Conservation (phyloP, 352 stramenopile species). For the Pythium apleroticum region DNA sequence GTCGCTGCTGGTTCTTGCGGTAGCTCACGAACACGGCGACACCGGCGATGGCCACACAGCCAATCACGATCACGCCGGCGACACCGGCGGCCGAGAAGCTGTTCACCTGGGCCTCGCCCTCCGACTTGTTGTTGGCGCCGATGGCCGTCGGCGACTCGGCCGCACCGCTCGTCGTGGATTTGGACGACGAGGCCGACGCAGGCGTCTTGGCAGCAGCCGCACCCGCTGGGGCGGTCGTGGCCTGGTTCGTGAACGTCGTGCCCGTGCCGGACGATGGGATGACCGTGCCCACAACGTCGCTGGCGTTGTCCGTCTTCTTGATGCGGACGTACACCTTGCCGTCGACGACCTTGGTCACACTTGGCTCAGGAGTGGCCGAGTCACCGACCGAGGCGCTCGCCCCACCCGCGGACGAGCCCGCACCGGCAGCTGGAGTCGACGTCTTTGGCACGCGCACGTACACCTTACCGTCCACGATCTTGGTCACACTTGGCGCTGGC, state of each 20-base stretch:
- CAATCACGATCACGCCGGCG: slow-evolving; percentile 59
- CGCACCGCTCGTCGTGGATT: not conserved
- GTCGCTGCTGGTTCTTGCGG: slow-evolving; percentile 73
- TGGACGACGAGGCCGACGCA: slow-evolving; percentile 3
- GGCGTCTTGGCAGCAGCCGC: not conserved
- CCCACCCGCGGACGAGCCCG: not conserved
- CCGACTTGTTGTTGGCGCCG: slow-evolving; percentile 44
- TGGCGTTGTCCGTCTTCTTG: slow-evolving; percentile 3
- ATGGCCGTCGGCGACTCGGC: slow-evolving; percentile 17
- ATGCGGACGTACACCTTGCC: not conserved
- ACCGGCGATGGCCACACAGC: slow-evolving; percentile 46
- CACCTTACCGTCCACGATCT: slow-evolving; percentile 24
- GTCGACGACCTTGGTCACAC: slow-evolving; percentile 2
- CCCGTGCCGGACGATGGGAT: slow-evolving; percentile 19
- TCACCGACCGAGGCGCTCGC: not conserved
- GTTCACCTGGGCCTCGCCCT: not conserved
- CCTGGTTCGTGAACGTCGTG: slow-evolving; percentile 21
- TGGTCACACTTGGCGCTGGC: slow-evolving; percentile 15
- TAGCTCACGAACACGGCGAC: slow-evolving; percentile 66
- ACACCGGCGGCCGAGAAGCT: slow-evolving; percentile 56
- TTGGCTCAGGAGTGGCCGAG: not conserved
- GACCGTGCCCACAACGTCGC: slow-evolving; percentile 21
- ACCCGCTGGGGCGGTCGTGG: not conserved
- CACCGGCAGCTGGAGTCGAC: not conserved
- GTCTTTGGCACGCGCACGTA: slow-evolving; percentile 13